phyloP scores from a whole-genome alignment of 2,329 filamentous ascomycete genomes.

The Fusarium tanahbumbuense region DNA sequence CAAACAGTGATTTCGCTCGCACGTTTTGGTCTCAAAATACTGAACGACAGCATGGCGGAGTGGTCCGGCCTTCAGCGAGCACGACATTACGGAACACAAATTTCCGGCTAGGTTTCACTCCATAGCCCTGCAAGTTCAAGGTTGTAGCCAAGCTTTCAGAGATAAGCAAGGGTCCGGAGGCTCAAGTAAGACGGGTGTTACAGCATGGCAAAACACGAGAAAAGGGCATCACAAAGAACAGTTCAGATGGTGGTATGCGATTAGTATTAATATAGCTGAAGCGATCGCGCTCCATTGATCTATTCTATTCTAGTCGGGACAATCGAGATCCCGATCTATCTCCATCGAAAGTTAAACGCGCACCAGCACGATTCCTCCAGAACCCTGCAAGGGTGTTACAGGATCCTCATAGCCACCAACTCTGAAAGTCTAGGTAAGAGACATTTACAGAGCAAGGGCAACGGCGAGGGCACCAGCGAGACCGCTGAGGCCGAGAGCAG shows the following conservation, averaged over 20 bases:
- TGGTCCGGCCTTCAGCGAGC: background rate
- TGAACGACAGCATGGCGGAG: background rate
- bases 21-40: background rate
- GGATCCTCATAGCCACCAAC: conserved; percentile 25
- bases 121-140: background rate
- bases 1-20: background rate
- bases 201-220: background rate
- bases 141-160: background rate
- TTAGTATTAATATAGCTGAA: conserved; percentile 47
- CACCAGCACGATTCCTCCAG: conserved; percentile 40
- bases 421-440: background rate
- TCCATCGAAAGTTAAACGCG: conserved; percentile 41
- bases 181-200: background rate
- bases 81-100: background rate
- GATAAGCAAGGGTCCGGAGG: background rate
- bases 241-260: conserved; percentile 34
- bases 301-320: conserved; percentile 37
- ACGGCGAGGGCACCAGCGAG: conserved; percentile 41
- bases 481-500: conserved; percentile 36
- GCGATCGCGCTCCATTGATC: conserved; percentile 37
- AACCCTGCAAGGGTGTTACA: conserved; percentile 8
- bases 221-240: background rate
- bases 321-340: conserved; percentile 33
- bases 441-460: conserved; percentile 44
- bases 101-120: background rate